Evolutionary conservation across 106 monocot species (phyloP), one percentile per base, ranked within the genome.

Genomic region (Acanthochlamys bracteata): DNA sequence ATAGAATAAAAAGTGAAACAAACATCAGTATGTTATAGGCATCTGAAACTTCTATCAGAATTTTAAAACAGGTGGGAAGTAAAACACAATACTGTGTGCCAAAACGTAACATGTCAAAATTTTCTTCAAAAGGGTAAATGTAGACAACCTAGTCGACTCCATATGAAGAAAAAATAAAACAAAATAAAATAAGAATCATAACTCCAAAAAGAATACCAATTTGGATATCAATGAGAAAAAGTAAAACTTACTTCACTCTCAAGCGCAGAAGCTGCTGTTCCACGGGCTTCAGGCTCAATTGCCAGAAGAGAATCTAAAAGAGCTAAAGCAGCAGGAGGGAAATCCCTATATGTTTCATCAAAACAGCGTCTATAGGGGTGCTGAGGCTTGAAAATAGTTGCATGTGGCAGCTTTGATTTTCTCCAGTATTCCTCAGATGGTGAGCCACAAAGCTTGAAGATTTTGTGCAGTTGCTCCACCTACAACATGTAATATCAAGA

Each of bases 401-500:
- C 71, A 49, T 77, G 64, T 24, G 80, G 70, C 27, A 85, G 41
- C 71, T 78, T 85, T 52, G 74, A 51, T 65, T 53, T 85, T 59
- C 54, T 74, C 80, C 84, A 85, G 15, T 80, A 85, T 22, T 77
- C 74, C 22, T 85, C 84, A 45, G 70, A 56, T 19, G 84, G 84
- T 7, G 84, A 77, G 21, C 84, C 84, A 69, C 84, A 85, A 10
- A 85, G 80, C 74, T 85, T 85, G 64, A 85, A 85, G 39, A 85
- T 85, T 59, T 85, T 85, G 63, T 85, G 84, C 52, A 85, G 63
- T 77, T 85, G 84, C 55, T 85, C 85, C 25, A 86, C 85, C 78
- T 86, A 73, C 46, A 33, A 33, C 33, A 33, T 33, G 6, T 33
- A 33, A 6, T 6, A 33, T 33, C 33, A 33, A 33, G 33, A 33